Base-by-base conservation (phyloP, 1,284 basidiomycete species). In the Wallemia ichthyophaga region DNA sequence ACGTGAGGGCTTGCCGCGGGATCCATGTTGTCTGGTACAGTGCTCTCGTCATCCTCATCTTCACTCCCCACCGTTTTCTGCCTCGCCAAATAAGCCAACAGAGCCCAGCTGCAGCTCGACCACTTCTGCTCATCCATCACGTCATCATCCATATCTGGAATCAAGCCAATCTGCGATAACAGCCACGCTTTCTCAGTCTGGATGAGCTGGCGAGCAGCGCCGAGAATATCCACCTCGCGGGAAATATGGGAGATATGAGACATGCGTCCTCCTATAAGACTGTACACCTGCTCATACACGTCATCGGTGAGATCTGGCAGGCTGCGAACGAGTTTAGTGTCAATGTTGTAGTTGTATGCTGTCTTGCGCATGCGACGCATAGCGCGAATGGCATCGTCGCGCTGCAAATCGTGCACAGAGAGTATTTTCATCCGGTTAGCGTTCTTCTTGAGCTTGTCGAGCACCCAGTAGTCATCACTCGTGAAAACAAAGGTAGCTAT, bases 91-190 rank as follows among this genome's bases (percentile, higher is more conserved):
- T 82, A 78, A 28, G 72, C 75, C 7, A 83, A 70, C 1, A 83
- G 73, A 7, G 84, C 71, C 82, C 82, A 85, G 15, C 82, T 80
- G 64, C 82, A 82, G 48, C 78, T 79, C 64, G 78, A 80, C 79
- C 79, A 84, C 78, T 85, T 85, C 78, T 56, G 80, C 72, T 83
- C 82, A 66, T 82, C 80, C 82, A 85, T 83, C 56, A 86, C 83
- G 69, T 87, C 83, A 70, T 85, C 84, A 67, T 86, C 84, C 66
- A 79, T 80, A 65, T 87, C 83, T 26, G 25, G 69, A 68, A 69
- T 69, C 56, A 61, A 57, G 9, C 60, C 58, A 17, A 61, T 80
- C 66, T 79, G 77, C 64, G 79, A 81, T 37, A 80, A 70, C 27
- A 85, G 70, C 83, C 82, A 86, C 25, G 75, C 79, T 66, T 82